Base-by-base conservation (phyloP, 768 basidiomycete species). In the Kwoniella sp. region DNA sequence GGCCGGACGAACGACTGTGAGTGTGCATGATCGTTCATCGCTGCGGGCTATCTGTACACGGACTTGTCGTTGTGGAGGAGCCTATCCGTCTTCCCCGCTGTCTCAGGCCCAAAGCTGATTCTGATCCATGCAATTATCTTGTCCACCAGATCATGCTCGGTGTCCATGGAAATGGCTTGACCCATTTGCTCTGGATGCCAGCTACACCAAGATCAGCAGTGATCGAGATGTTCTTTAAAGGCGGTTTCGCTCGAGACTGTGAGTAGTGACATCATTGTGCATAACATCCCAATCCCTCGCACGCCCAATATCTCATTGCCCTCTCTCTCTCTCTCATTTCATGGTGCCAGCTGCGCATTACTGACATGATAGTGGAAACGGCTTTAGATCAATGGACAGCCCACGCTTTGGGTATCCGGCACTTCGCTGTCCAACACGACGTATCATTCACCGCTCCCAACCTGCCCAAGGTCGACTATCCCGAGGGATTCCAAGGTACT, bases 111-210 rank as follows among this genome's bases (percentile, higher is more conserved):
- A 17, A 54, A 13, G 23, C n/a, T 22, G 54, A 22, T 55, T 4
- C n/a, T 51, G 47, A 51, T 9, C 38, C 38, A 41, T 41, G 20
- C 38, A 22, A 52, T 23, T 11, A 20, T 12, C 26, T n/a, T 7
- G n/a, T 26, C 5, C 20, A 47, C 5, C 66, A 95, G 93, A 91
- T 95, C 73, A 86, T 95, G 88, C 89, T 94, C 86, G 93, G 93
- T 63, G 89, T 95, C 17, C 93, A 95, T 73, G 93, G 93, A 11
- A 95, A 96, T 75, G 93, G 91, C 31, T 79, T 96, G 41, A 94
- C 92, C 0, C 85, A 91, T 29, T 85, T 94, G 0, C 77, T 96
- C 4, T 96, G 92, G 93, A 96, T 95, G 93, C 88, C 90, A 25
- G 90, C 91, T 1, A 86, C 86, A 2, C 87, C 88, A 4, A 84